Conservation (phyloP, 2,329 filamentous ascomycete genomes). For the Tympanopsis confertula region DNA sequence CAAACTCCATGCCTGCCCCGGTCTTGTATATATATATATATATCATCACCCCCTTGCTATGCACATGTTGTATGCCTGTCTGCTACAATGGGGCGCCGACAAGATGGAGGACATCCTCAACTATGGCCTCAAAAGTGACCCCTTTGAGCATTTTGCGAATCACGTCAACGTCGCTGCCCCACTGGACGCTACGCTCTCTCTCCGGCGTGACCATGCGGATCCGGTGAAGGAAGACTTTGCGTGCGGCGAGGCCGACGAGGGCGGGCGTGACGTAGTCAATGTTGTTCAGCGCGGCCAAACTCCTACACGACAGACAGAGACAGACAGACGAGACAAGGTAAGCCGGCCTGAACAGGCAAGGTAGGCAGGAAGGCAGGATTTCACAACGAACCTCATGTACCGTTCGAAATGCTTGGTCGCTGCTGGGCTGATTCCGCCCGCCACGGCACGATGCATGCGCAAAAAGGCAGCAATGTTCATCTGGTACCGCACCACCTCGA, state of each 20-base stretch:
- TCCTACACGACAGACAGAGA: constrained; percentile 26
- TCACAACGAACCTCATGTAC: constrained; percentile 40
- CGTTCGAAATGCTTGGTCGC: constrained; percentile 69
- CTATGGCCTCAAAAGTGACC: constrained; percentile 47
- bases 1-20: too few species aligned
- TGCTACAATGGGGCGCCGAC: constrained; percentile 45
- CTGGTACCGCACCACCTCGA: constrained; percentile 73
- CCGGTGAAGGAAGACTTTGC: constrained; percentile 80
- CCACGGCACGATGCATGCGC: constrained; percentile 75
- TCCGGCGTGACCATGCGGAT: constrained; percentile 58
- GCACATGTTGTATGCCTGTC: too few species aligned
- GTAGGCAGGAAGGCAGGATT: constrained; percentile 1
- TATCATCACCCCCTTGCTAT: too few species aligned
- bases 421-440: constrained; percentile 62
- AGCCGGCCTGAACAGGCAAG: background rate
- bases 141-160: constrained; percentile 56
- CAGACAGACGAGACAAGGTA: constrained; percentile 2
- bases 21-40: too few species aligned
- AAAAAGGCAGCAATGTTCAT: constrained; percentile 82
- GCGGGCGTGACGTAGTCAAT: constrained; percentile 75
- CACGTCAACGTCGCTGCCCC: constrained; percentile 69
- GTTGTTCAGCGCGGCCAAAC: constrained; percentile 70
- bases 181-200: constrained; percentile 80
- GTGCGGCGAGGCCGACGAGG: constrained; percentile 68
- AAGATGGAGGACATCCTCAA: constrained; percentile 50